phyloP scores from a whole-genome alignment of 768 basidiomycete species.

The Rhodotorula toruloides region DNA sequence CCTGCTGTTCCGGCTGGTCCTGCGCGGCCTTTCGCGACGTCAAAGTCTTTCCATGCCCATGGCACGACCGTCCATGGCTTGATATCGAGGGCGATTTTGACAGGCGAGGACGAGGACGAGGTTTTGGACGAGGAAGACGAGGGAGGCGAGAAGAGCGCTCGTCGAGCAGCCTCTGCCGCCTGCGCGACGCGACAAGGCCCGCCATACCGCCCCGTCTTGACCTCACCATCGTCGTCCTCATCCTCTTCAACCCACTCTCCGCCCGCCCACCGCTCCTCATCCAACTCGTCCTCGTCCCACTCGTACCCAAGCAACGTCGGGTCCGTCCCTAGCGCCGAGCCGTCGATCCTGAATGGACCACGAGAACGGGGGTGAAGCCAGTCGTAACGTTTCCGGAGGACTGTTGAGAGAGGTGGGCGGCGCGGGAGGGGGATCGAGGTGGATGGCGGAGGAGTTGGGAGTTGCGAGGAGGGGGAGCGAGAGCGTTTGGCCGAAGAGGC shows the following conservation, averaged over 20 bases:
- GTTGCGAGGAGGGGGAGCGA: not conserved
- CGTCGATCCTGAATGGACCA: not conserved
- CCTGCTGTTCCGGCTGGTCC: not conserved
- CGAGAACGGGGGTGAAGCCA: not conserved
- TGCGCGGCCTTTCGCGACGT: not conserved
- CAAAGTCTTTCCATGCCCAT: not conserved
- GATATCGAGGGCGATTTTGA: no score
- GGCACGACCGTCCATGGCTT: not conserved
- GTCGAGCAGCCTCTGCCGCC: not conserved
- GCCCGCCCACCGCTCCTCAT: no score
- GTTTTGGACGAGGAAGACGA: no score
- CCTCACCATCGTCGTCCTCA: not conserved
- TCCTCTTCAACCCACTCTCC: not conserved
- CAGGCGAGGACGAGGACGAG: no score
- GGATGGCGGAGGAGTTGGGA: not conserved
- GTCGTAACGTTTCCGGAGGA: not conserved
- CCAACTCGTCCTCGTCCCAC: conserved; percentile 2
- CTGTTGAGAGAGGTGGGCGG: no score
- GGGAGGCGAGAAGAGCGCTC: not conserved
- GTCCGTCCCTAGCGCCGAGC: not conserved
- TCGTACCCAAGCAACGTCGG: not conserved
- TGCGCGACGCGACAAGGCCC: not conserved
- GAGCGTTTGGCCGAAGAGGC: not conserved
- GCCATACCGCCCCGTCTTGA: not conserved
- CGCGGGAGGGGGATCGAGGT: not conserved